Evolutionary conservation across 768 basidiomycete genomes (phyloP).

Genomic region (Albatrellus ellisii): DNA sequence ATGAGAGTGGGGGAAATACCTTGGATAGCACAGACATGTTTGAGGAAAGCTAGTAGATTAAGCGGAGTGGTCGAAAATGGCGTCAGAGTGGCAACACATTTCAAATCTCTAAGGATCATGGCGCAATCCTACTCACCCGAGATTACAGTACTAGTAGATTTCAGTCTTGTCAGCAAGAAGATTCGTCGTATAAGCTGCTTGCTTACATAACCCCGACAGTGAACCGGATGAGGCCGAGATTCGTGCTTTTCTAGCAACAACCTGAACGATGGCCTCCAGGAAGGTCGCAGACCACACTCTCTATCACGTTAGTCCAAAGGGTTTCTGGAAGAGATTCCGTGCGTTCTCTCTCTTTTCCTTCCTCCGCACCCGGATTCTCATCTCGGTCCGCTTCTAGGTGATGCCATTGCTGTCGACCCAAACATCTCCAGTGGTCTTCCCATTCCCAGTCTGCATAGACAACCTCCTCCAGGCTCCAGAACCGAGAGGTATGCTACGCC

Average conservation of each 20-base stretch:
- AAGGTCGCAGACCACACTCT: slow-evolving; percentile 80
- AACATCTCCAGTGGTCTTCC: slow-evolving; percentile 88
- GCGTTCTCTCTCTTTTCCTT: slow-evolving; percentile 19
- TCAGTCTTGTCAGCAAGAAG: background rate
- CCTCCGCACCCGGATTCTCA: background rate
- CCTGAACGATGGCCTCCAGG: slow-evolving; percentile 48
- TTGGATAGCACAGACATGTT: too few species aligned
- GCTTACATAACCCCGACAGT: too few species aligned
- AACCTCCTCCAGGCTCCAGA: slow-evolving; percentile 80
- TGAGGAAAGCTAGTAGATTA: too few species aligned
- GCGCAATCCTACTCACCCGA: too few species aligned
- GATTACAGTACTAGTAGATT: too few species aligned
- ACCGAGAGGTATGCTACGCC: slow-evolving; percentile 81
- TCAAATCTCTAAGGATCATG: too few species aligned
- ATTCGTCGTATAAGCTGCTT: background rate
- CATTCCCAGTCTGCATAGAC: slow-evolving; percentile 54
- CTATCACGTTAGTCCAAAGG: slow-evolving; percentile 80
- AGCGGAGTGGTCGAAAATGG: too few species aligned
- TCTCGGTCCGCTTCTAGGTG: slow-evolving; percentile 49
- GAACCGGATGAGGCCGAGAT: too few species aligned
- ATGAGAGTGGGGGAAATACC: too few species aligned
- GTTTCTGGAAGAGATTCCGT: slow-evolving; percentile 98
- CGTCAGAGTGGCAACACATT: too few species aligned
- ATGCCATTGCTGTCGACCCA: slow-evolving; percentile 74
- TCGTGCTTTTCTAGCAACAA: background rate